Evolutionary conservation across 768 basidiomycete genomes (phyloP).

Genomic region (Phylloporus sp.): DNA sequence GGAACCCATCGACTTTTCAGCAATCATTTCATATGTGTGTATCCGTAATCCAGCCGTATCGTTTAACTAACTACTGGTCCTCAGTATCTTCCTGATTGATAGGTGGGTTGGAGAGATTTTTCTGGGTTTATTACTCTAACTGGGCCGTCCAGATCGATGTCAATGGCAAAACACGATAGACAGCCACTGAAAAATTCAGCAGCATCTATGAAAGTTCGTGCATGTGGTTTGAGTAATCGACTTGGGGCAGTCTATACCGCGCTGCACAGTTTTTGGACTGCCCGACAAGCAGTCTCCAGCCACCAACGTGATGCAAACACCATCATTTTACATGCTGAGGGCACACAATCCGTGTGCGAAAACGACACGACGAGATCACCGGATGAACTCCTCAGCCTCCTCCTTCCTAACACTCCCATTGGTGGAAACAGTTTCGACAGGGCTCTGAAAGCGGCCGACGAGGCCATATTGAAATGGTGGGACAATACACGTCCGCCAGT

Average conservation of each 20-base stretch:
- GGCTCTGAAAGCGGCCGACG: slow-evolving; percentile 38
- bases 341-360: slow-evolving; percentile 23
- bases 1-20: slow-evolving; percentile 44
- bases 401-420: slow-evolving; percentile 33
- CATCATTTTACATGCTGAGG: slow-evolving; percentile 43
- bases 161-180: slow-evolving; percentile 42
- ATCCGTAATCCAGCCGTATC: background rate
- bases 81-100: slow-evolving; percentile 22
- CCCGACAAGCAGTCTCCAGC: slow-evolving; percentile 39
- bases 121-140: background rate
- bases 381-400: slow-evolving; percentile 37
- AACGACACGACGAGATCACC: slow-evolving; percentile 46
- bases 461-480: slow-evolving; percentile 42
- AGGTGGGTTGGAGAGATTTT: slow-evolving; percentile 2
- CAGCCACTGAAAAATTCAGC: slow-evolving; percentile 39
- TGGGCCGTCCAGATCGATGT: slow-evolving; percentile 39
- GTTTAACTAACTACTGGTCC: background rate
- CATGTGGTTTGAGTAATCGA: slow-evolving; percentile 39
- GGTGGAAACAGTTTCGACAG: slow-evolving; percentile 42
- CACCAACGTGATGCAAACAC: slow-evolving; percentile 51
- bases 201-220: slow-evolving; percentile 28
- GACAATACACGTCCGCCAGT: slow-evolving; percentile 44
- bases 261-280: slow-evolving; percentile 50
- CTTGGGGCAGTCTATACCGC: slow-evolving; percentile 56
- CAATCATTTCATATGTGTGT: slow-evolving; percentile 61